These are phyloP conservation scores for Vanderwaltozyma verrucispora DNA, from an alignment of 805 yeast species.

Conservation along the genomic window DNA sequence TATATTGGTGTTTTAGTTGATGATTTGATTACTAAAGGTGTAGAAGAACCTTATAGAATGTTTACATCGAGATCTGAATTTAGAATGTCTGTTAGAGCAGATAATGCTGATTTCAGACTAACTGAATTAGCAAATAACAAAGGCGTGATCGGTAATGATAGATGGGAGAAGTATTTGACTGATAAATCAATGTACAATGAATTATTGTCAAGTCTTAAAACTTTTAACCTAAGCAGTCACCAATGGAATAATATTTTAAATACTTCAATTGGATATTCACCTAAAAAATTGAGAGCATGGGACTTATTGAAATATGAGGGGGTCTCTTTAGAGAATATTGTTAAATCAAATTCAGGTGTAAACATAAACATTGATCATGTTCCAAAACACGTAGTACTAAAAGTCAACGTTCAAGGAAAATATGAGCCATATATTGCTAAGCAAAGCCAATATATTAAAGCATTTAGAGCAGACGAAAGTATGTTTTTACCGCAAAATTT, in stretches of 20 bases:
- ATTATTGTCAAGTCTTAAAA: conserved; percentile 37
- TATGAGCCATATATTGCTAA: conserved; percentile 72
- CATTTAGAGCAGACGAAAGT: conserved; percentile 76
- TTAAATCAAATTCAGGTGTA: conserved; percentile 29
- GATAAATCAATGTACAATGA: conserved; percentile 38
- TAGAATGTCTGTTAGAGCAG: conserved; percentile 80
- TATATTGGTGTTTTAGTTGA: conserved; percentile 89
- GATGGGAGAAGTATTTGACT: conserved; percentile 40
- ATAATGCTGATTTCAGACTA: conserved; percentile 83
- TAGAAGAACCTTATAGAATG: conserved; percentile 96
- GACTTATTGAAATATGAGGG: conserved; percentile 55
- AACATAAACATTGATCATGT: conserved; percentile 14
- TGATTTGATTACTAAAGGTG: conserved; percentile 91
- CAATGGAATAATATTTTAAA: conserved; percentile 52
- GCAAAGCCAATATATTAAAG: conserved; percentile 60
- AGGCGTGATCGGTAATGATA: conserved; percentile 55
- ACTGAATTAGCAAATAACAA: conserved; percentile 54
- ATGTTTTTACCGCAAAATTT: conserved; percentile 58
- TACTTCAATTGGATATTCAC: conserved; percentile 42
- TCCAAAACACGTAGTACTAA: conserved; percentile 40
- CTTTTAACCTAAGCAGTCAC: conserved; percentile 39
- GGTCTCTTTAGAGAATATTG: conserved; percentile 22
- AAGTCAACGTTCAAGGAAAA: conserved; percentile 68
- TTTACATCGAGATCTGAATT: conserved; percentile 94
- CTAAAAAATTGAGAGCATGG: conserved; percentile 52